A percentile compares a stretch with the other conserved stretches of the same genome.
Conservation (phyloP, 768 basidiomycete genomes). For the Leccinum ochraceum region DNA sequence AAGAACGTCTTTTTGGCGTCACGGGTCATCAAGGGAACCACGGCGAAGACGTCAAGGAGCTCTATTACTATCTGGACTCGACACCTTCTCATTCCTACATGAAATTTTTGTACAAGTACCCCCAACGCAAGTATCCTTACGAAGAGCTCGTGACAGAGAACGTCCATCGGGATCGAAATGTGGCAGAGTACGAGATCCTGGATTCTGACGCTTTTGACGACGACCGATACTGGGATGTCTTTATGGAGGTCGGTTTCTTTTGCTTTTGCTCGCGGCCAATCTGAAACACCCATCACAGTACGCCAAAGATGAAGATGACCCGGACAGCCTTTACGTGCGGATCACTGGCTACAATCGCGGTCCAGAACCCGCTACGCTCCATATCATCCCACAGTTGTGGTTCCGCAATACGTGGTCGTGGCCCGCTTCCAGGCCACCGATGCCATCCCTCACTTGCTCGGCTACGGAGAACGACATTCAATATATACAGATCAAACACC, state of each 20-base stretch:
- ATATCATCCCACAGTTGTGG: constrained; percentile 94
- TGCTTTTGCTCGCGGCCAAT: constrained; percentile 7
- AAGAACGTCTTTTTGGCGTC: constrained; percentile 94
- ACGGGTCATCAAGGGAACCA: constrained; percentile 98
- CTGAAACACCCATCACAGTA: constrained; percentile 54
- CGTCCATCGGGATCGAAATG: constrained; percentile 77
- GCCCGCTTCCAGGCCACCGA: constrained; percentile 65
- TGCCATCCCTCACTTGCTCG: constrained; percentile 61
- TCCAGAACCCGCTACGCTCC: constrained; percentile 90
- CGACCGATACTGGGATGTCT: constrained; percentile 97
- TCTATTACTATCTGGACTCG: constrained; percentile 98
- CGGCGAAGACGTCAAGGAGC: constrained; percentile 98
- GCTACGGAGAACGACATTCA: constrained; percentile 49
- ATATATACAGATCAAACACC: constrained; percentile 72
- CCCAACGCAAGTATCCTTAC: constrained; percentile 90
- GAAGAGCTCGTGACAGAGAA: constrained; percentile 91
- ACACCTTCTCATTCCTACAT: constrained; percentile 99
- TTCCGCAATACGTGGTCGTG: constrained; percentile 99
- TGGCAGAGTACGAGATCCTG: constrained; percentile 89
- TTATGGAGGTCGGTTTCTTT: constrained; percentile 75
- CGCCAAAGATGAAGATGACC: constrained; percentile 93
- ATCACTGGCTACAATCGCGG: constrained; percentile 97
- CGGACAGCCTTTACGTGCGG: constrained; percentile 86
- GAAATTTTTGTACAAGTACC: constrained; percentile 99
- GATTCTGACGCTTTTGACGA: constrained; percentile 92